A percentile compares a stretch with the other conserved stretches of the same genome.
Conservation (phyloP, 306 rosid genomes). For the Malus sylvestris region DNA sequence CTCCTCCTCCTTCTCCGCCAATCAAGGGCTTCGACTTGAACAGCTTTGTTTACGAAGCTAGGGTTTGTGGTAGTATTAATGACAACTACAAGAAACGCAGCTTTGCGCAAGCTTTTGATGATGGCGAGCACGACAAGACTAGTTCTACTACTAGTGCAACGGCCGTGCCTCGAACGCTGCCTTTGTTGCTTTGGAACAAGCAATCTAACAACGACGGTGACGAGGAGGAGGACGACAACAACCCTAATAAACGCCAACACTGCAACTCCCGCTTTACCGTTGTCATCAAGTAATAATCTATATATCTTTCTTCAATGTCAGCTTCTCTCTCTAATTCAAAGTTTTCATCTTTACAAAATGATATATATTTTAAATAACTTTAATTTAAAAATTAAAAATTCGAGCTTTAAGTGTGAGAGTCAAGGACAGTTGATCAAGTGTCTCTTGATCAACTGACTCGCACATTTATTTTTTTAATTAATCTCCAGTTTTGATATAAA, state of each 20-base stretch:
- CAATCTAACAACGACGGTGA: constrained; percentile 31
- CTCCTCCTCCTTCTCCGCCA: background rate
- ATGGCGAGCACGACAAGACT: background rate
- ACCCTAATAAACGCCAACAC: background rate
- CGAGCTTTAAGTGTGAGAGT: too few species aligned
- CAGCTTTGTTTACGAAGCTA: background rate
- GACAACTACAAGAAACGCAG: constrained; percentile 26
- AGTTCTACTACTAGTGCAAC: background rate
- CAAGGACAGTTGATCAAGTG: too few species aligned
- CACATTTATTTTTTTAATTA: too few species aligned
- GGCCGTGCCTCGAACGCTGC: constrained; percentile 40
- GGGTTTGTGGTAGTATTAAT: background rate
- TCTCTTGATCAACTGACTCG: background rate
- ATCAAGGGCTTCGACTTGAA: constrained; percentile 21
- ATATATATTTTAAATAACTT: too few species aligned
- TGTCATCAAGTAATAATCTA: constrained; percentile 13
- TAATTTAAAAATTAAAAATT: too few species aligned
- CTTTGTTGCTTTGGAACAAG: constrained; percentile 53
- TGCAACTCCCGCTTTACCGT: background rate
- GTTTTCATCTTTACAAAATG: background rate
- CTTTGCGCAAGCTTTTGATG: constrained; percentile 24
- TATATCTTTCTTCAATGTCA: background rate
- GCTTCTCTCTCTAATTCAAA: background rate
- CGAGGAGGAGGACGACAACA: constrained; percentile 2
- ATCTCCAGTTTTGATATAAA: background rate